Evolutionary conservation across 352 stramenopile genomes (phyloP), one percentile per base, ranked within the genome.

Genomic region (Phytophthora cryptogea): DNA sequence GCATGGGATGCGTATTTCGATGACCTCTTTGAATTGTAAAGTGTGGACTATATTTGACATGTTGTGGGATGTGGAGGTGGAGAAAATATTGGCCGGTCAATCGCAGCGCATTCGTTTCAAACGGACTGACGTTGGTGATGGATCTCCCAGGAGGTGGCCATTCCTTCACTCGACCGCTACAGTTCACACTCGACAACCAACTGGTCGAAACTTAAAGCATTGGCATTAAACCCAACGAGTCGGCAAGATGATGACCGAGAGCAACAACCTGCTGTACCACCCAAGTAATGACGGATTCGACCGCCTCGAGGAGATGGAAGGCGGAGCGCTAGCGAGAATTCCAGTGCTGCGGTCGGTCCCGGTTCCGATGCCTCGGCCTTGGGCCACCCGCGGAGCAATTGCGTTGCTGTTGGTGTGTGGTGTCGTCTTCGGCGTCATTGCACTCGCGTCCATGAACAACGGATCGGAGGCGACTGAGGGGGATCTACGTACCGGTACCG

Each of bases 261-360:
- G 43, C 23, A 70, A 70, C 41, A 74, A 67, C 33, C 41, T 70
- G 36, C 37, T 74, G 40, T 66, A 60, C 23, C 59, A 70, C 35
- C 23, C 54, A 11, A 41, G 54, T 40, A 44, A 54, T 11, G 44
- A 28, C 43, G 51, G 46, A 1, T 74, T 74, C 20, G 66, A 70
- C 47, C 49, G 66, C 6, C 52, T 74, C 2, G 66, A 74, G 27
- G 66, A 70, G 32, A 67, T 63, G 32, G 60, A 70, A 43, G 51
- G 46, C 6, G 60, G 50, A 13, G 36, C 31, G 5, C 33, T 57
- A 26, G 42, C 51, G 23, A 33, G 54, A 57, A 61, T 59, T 27
- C 44, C 60, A 26, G 60, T 74, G 9, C 14, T 74, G 8, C 54
- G 60, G 0, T 70, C 66, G 16, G 50, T 73, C 8, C 54, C 65